These are phyloP conservation scores for Alternaria hordeiaustralica DNA, from an alignment of 2,329 filamentous ascomycete species.

Conservation along the genomic window DNA sequence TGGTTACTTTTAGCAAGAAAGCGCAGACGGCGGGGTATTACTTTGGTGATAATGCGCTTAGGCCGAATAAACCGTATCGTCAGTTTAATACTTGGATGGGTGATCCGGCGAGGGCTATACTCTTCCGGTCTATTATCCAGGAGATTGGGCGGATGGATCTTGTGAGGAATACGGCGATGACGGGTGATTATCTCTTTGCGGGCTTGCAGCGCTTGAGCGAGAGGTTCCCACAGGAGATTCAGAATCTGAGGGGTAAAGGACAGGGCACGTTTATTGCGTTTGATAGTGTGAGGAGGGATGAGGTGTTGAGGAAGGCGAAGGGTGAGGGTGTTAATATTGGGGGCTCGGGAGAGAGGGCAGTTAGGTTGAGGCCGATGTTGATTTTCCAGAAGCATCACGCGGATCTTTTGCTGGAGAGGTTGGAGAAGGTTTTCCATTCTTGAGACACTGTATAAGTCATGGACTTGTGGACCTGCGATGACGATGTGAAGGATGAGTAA, in stretches of 20 bases:
- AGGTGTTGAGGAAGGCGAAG: slow-evolving; percentile 81
- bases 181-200: slow-evolving; percentile 78
- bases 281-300: slow-evolving; percentile 80
- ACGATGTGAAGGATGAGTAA: neutral
- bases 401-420: slow-evolving; percentile 77
- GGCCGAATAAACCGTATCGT: slow-evolving; percentile 91
- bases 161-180: slow-evolving; percentile 77
- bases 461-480: neutral
- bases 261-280: slow-evolving; percentile 94
- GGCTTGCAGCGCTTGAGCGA: slow-evolving; percentile 71
- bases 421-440: slow-evolving; percentile 69
- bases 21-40: slow-evolving; percentile 94
- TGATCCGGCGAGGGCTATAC: slow-evolving; percentile 81
- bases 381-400: slow-evolving; percentile 92
- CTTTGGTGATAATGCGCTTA: slow-evolving; percentile 78
- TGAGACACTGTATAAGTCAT: neutral
- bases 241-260: slow-evolving; percentile 84
- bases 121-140: slow-evolving; percentile 85
- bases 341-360: slow-evolving; percentile 75
- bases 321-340: slow-evolving; percentile 84
- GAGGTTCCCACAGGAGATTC: slow-evolving; percentile 77
- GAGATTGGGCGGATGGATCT: slow-evolving; percentile 79
- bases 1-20: slow-evolving; percentile 96
- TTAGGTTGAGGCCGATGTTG: slow-evolving; percentile 86
- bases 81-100: slow-evolving; percentile 99